Percentiles rank a stretch among this genome's conserved stretches.
These are phyloP conservation scores for Paramecium tetraurelia DNA, from an alignment of 73 alveolate species.

Conservation along the genomic window DNA sequence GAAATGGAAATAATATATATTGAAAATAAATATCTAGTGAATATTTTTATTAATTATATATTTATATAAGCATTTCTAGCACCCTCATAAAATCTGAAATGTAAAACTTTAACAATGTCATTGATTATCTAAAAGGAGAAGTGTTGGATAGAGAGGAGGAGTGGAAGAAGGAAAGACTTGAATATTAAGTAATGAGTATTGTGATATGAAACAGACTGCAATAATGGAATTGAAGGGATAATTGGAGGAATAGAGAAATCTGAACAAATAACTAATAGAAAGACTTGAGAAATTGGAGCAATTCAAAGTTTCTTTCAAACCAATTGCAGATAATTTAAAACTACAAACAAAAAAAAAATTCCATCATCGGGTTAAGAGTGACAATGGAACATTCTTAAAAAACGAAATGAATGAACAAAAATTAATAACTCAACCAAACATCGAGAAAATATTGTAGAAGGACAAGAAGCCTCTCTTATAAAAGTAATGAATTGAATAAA, in stretches of 20 bases:
- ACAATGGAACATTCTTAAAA: constrained; percentile 14
- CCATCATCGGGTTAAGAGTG: constrained; percentile 45
- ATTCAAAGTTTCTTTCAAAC: background rate
- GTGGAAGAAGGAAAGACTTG: constrained; percentile 35
- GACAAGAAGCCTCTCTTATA: constrained; percentile 12
- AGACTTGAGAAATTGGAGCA: background rate
- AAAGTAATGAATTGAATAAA: background rate
- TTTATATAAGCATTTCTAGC: background rate
- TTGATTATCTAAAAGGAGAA: constrained; percentile 16
- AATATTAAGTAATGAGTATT: background rate
- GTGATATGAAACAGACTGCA: background rate
- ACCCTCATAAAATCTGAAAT: background rate
- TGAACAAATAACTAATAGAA: background rate
- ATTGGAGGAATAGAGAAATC: constrained; percentile 10
- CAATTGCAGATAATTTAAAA: constrained; percentile 31
- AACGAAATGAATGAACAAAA: background rate
- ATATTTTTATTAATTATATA: background rate
- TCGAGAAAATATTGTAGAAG: background rate
- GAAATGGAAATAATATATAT: background rate
- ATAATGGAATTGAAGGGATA: background rate
- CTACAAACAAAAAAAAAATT: background rate
- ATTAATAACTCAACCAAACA: background rate
- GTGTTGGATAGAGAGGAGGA: constrained; percentile 35
- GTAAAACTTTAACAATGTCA: constrained; percentile 29
- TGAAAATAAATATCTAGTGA: background rate